phyloP scores from a whole-genome alignment of 768 basidiomycete genomes.

The Clitopilus hobsonii region DNA sequence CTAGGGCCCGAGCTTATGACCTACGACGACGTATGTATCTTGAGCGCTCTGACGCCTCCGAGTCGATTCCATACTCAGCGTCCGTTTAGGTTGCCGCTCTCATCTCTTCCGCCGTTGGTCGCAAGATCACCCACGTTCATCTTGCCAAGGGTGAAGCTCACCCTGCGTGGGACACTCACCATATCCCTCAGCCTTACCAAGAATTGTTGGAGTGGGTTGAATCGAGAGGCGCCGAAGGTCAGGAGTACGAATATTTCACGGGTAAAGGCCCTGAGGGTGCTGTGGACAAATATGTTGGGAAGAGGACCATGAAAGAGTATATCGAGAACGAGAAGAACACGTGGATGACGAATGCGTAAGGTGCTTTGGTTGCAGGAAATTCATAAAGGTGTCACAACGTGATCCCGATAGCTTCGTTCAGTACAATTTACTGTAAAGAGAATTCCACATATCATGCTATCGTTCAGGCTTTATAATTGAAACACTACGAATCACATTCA shows the following conservation, averaged over 20 bases:
- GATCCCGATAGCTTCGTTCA: no score
- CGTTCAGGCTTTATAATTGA: no score
- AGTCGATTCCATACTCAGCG: background rate
- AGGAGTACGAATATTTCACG: background rate
- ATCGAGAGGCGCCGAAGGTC: background rate
- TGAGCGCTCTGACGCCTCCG: background rate
- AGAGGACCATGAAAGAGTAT: background rate
- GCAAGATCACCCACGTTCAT: background rate
- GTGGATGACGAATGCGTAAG: no score
- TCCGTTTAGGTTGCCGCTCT: background rate
- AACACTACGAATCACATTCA: no score
- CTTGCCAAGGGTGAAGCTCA: background rate
- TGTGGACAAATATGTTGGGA: background rate
- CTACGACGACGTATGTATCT: constrained; percentile 4
- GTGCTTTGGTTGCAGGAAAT: no score
- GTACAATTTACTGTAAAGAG: no score
- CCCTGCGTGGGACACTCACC: background rate
- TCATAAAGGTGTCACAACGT: no score
- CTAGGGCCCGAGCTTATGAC: constrained; percentile 22
- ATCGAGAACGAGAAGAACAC: background rate
- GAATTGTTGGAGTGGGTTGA: background rate
- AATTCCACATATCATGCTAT: no score
- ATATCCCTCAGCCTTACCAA: background rate
- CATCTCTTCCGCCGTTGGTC: background rate
- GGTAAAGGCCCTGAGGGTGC: background rate